Conservation (phyloP, 305 asterid genomes). For the Ilex paraguariensis region DNA sequence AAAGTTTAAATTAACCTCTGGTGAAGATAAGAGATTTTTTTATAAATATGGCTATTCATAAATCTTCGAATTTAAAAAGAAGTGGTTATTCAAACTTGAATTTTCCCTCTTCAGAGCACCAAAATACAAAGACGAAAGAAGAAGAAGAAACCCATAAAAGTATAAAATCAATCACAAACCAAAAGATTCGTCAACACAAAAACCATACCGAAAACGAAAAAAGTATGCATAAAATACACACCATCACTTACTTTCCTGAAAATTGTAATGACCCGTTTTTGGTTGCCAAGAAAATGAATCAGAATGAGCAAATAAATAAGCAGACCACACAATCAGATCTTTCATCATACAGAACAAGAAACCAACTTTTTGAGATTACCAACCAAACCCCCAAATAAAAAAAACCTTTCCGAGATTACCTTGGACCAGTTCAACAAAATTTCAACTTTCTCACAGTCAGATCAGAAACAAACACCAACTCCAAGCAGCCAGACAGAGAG, state of each 20-base stretch:
- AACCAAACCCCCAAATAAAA: too few species aligned
- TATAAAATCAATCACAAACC: background rate
- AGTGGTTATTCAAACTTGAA: slow-evolving; percentile 24
- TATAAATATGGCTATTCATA: background rate
- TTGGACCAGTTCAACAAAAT: background rate
- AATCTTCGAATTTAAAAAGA: too few species aligned
- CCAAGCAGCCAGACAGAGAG: slow-evolving; percentile 22
- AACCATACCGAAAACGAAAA: too few species aligned
- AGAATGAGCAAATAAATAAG: too few species aligned
- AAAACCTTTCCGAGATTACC: slow-evolving; percentile 11
- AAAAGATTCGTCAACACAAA: slow-evolving; percentile 24
- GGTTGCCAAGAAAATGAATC: too few species aligned
- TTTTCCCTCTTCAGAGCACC: slow-evolving; percentile 21
- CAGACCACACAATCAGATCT: too few species aligned
- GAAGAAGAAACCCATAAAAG: slow-evolving; percentile 20
- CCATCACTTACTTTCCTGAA: too few species aligned
- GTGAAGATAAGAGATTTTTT: background rate
- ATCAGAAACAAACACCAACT: background rate
- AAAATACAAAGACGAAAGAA: slow-evolving; percentile 29
- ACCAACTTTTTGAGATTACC: too few species aligned
- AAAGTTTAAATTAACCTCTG: background rate
- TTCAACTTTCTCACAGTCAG: too few species aligned
- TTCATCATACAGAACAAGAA: too few species aligned
- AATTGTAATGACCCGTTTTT: too few species aligned
- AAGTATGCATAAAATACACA: too few species aligned